These are phyloP conservation scores for Nicotiana tabacum DNA, from an alignment of 257 asterid genomes.

Conservation along the genomic window DNA sequence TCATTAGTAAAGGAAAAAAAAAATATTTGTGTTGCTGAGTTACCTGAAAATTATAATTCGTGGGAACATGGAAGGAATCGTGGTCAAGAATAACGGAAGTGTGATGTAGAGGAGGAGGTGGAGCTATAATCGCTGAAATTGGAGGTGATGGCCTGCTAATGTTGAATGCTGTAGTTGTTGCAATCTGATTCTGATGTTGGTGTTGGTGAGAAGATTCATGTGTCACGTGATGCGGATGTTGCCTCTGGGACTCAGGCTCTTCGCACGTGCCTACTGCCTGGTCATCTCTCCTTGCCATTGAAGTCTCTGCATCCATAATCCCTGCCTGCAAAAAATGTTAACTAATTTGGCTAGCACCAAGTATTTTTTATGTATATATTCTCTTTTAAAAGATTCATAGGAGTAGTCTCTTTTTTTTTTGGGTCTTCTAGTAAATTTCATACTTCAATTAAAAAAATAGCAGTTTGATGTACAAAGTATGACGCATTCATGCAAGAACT, in stretches of 20 bases:
- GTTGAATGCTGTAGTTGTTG: constrained; percentile 48
- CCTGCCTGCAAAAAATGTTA: constrained; percentile 35
- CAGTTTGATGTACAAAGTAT: no score
- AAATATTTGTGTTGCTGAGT: not conserved
- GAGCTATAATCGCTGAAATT: constrained; percentile 66
- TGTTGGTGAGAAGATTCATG: not conserved
- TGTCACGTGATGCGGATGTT: constrained; percentile 21
- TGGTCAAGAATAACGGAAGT: constrained; percentile 55
- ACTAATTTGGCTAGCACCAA: no score
- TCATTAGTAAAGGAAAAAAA: not conserved
- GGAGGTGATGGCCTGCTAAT: constrained; percentile 76
- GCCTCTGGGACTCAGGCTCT: no score
- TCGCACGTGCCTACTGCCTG: constrained; percentile 29
- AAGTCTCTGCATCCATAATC: constrained; percentile 41
- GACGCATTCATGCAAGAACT: no score
- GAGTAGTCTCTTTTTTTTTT: no score
- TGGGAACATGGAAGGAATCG: constrained; percentile 61
- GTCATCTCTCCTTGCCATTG: constrained; percentile 48
- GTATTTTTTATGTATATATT: no score
- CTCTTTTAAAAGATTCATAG: no score
- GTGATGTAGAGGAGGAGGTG: constrained; percentile 52
- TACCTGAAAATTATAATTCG: constrained; percentile 64
- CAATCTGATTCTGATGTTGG: constrained; percentile 24
- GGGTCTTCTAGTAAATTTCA: no score
- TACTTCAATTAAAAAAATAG: no score